Evolutionary conservation across 2,329 filamentous ascomycete species (phyloP).

Genomic region (Biscogniauxia marginata): DNA sequence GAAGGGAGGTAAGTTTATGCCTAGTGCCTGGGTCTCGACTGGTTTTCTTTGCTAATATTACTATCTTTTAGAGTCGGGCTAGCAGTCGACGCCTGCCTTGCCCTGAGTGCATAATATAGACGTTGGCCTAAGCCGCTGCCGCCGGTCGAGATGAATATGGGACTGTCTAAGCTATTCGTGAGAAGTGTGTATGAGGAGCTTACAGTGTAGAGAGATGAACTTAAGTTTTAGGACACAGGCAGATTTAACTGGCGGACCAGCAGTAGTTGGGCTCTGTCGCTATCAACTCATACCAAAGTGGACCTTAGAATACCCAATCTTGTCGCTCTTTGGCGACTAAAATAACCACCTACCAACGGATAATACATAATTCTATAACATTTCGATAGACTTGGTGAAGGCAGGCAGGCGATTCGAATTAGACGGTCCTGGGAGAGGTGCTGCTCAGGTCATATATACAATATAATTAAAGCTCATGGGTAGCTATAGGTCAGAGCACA

Average conservation of each 20-base stretch:
- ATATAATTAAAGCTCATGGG: too few relatives aligned
- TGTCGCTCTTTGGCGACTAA: neutral
- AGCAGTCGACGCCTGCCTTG: slow-evolving; percentile 83
- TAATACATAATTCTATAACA: neutral
- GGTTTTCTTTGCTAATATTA: slow-evolving; percentile 22
- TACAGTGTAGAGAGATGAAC: neutral
- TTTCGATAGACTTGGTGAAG: neutral
- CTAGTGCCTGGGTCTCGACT: slow-evolving; percentile 8
- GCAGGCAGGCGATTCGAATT: too few relatives aligned
- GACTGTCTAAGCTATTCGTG: neutral
- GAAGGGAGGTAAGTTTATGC: slow-evolving; percentile 73
- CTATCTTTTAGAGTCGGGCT: slow-evolving; percentile 63
- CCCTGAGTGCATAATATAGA: slow-evolving; percentile 50
- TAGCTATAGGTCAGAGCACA: too few relatives aligned
- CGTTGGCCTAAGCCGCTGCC: neutral
- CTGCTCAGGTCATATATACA: too few relatives aligned
- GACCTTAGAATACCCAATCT: neutral
- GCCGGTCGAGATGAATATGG: neutral
- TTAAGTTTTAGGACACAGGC: neutral
- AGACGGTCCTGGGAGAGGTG: too few relatives aligned
- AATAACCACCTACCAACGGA: neutral
- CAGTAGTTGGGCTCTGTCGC: neutral
- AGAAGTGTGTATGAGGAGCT: neutral
- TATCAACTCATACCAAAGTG: neutral
- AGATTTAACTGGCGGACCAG: neutral